Evolutionary conservation across 176 grass and related monocot species (phyloP).

Genomic region (Tillandsia fasciculata): DNA sequence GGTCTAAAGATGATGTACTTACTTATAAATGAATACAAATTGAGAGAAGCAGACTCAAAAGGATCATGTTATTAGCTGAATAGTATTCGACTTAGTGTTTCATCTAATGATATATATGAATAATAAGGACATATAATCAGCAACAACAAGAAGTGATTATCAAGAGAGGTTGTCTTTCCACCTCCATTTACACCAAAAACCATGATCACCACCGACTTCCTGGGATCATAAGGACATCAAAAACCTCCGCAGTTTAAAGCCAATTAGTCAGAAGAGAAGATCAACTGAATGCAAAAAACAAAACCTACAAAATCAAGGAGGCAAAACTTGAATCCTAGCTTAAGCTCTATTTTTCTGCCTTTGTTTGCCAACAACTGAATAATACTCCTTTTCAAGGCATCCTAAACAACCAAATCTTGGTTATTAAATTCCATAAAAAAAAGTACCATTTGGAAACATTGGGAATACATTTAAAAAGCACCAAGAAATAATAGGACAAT

Average conservation of each 20-base stretch:
- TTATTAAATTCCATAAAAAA: not conserved
- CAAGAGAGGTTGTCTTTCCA: constrained; percentile 85
- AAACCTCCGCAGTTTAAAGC: constrained; percentile 10
- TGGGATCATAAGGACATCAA: constrained; percentile 27
- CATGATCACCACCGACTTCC: constrained; percentile 80
- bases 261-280: not conserved
- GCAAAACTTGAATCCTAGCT: constrained; percentile 76
- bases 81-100: no score
- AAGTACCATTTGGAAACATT: not conserved
- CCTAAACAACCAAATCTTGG: constrained; percentile 24
- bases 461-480: not conserved
- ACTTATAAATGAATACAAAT: no score
- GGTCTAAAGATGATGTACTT: no score
- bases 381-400: constrained; percentile 61
- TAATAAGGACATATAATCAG: not conserved
- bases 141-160: constrained; percentile 27
- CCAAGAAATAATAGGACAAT: no score
- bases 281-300: not conserved
- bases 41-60: no score
- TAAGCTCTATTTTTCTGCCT: constrained; percentile 67
- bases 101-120: no score
- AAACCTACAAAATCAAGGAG: not conserved
- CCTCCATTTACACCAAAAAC: constrained; percentile 94
- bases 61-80: no score
- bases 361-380: constrained; percentile 66